Percentiles rank a stretch among this genome's conserved stretches.
Evolutionary conservation across 2,329 filamentous ascomycete species (phyloP).

Genomic region (Mycosphaerella sp.): DNA sequence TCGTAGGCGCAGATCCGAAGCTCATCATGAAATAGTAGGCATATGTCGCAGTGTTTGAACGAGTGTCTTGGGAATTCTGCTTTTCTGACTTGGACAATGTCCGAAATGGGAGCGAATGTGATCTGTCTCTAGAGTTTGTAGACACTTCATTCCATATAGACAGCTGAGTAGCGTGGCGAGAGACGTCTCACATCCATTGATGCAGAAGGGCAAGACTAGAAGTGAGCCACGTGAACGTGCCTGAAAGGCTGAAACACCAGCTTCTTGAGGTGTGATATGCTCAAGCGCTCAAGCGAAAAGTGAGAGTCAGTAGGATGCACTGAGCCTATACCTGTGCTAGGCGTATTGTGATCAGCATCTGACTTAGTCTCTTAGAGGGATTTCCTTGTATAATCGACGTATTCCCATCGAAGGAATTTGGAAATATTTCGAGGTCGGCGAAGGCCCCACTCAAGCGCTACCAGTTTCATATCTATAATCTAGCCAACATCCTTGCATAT

Average conservation of each 20-base stretch:
- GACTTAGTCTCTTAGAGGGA: too few relatives aligned
- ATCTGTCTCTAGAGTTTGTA: neutral
- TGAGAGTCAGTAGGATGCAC: neutral
- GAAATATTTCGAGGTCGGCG: neutral
- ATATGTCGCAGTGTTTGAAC: too few relatives aligned
- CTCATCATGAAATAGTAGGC: too few relatives aligned
- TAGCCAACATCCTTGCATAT: too few relatives aligned
- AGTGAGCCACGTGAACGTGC: neutral
- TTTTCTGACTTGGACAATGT: neutral
- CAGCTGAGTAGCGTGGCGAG: neutral
- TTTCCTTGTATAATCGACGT: too few relatives aligned
- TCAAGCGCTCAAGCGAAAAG: neutral
- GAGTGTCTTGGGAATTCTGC: too few relatives aligned
- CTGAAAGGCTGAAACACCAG: neutral
- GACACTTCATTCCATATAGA: neutral
- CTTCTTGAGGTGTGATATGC: neutral
- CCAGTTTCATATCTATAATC: too few relatives aligned
- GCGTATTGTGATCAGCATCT: too few relatives aligned
- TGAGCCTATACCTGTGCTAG: too few relatives aligned
- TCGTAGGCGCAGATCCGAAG: too few relatives aligned
- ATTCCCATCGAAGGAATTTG: too few relatives aligned
- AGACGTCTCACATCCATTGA: neutral
- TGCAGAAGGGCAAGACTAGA: neutral
- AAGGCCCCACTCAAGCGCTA: neutral
- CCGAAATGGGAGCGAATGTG: neutral